Conservation (phyloP, 2,329 filamentous ascomycete genomes). For the Neopestalotiopsis sp. region DNA sequence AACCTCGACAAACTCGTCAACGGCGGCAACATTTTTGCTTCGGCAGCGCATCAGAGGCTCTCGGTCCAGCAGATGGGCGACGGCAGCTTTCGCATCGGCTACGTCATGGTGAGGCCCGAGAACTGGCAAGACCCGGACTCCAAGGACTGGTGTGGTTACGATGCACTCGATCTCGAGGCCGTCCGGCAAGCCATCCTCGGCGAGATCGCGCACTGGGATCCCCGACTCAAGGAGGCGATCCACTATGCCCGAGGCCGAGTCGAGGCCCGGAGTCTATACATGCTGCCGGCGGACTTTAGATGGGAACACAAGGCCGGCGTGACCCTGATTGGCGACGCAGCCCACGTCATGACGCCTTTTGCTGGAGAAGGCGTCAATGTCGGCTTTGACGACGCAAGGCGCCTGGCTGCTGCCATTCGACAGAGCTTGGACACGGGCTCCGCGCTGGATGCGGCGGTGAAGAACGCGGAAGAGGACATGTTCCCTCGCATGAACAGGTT, state of each 20-base stretch:
- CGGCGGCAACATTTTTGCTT: conserved; percentile 50
- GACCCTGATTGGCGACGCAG: conserved; percentile 64
- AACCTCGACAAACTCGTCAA: conserved; percentile 51
- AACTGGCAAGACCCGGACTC: conserved; percentile 40
- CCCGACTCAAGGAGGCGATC: conserved; percentile 47
- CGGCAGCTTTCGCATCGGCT: conserved; percentile 48
- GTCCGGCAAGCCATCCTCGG: conserved; percentile 44
- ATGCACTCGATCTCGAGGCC: conserved; percentile 44
- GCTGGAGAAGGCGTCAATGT: conserved; percentile 65
- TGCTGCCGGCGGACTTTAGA: conserved; percentile 52
- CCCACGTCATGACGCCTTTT: conserved; percentile 63
- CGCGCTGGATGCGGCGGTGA: conserved; percentile 34
- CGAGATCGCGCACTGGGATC: conserved; percentile 44
- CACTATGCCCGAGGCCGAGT: conserved; percentile 44
- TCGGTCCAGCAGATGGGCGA: conserved; percentile 53
- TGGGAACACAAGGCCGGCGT: conserved; percentile 55
- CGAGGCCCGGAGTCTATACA: conserved; percentile 52
- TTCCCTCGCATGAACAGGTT: conserved; percentile 41
- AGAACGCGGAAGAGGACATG: conserved; percentile 45
- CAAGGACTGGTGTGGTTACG: conserved; percentile 42
- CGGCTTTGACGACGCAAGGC: conserved; percentile 58
- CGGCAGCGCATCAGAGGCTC: conserved; percentile 46
- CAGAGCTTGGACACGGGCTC: conserved; percentile 27
- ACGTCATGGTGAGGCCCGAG: conserved; percentile 41
- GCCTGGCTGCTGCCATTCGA: conserved; percentile 51